Evolutionary conservation across 164 flowering plant species (phyloP).

Genomic region (Aristolochia contorta): DNA sequence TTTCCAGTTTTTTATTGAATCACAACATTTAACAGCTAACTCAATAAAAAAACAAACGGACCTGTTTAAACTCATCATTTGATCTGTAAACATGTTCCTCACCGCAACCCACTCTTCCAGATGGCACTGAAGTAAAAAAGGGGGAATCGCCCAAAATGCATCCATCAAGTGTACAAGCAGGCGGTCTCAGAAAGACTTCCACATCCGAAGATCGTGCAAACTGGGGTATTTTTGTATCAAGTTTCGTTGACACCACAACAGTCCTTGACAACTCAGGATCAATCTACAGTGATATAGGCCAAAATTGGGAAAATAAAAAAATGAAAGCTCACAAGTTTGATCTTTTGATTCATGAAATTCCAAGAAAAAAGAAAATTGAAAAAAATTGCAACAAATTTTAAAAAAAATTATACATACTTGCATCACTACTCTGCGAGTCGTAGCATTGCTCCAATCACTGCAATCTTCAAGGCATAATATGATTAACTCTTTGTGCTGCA

Average conservation of each 20-base stretch:
- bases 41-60: constrained; percentile 8
- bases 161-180: constrained; percentile 75
- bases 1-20: neutral
- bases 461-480: constrained; percentile 97
- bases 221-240: constrained; percentile 92
- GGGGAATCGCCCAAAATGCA: constrained; percentile 90
- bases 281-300: constrained; percentile 29
- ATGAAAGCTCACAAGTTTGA: too few species aligned
- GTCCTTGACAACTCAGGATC: constrained; percentile 97
- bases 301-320: too few species aligned
- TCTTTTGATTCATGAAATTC: too few species aligned
- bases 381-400: constrained; percentile 5
- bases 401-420: constrained; percentile 38
- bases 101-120: constrained; percentile 94
- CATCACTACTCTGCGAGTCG: constrained; percentile 90
- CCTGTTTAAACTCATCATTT: constrained; percentile 92
- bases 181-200: constrained; percentile 94
- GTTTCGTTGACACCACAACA: constrained; percentile 90
- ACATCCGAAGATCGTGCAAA: constrained; percentile 94
- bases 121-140: constrained; percentile 96
- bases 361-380: constrained; percentile 1
- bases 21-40: neutral
- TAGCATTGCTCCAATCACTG: constrained; percentile 98
- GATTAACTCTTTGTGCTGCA: constrained; percentile 94
- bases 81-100: constrained; percentile 74